A percentile compares a stretch with the other conserved stretches of the same genome.
These are phyloP conservation scores for Fusarium circinatum DNA, from an alignment of 2,329 filamentous ascomycete genomes.

Conservation along the genomic window DNA sequence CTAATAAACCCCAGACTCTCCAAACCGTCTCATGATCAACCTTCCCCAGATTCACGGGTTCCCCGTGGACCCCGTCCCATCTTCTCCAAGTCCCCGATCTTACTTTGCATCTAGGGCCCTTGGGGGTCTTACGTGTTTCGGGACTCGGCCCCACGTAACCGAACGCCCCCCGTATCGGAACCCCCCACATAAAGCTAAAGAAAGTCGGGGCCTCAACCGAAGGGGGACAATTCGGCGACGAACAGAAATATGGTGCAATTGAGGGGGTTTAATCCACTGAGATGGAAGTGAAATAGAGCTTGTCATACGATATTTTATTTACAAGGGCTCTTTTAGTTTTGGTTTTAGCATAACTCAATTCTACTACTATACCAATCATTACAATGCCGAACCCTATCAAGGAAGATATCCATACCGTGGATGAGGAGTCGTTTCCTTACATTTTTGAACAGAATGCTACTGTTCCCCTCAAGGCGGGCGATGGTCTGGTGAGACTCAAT, in stretches of 20 bases:
- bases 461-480: conserved; percentile 2
- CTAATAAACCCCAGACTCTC: background rate
- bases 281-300: background rate
- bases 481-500: conserved; percentile 6
- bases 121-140: background rate
- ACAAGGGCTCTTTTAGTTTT: background rate
- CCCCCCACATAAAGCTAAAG: conserved; percentile 8
- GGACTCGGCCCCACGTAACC: conserved; percentile 30
- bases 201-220: background rate
- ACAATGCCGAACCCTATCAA: conserved; percentile 46
- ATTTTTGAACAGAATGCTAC: conserved; percentile 31
- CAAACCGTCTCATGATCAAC: background rate
- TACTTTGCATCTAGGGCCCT: background rate
- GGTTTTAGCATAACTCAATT: background rate
- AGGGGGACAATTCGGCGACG: background rate
- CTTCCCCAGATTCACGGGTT: background rate
- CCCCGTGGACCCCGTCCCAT: background rate
- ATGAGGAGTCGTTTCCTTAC: conserved; percentile 35
- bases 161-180: conserved; percentile 13
- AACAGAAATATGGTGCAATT: background rate
- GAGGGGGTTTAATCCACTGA: background rate
- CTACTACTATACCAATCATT: background rate
- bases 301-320: background rate
- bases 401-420: conserved; percentile 43
- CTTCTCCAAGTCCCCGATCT: background rate